Evolutionary conservation across 805 yeast species (phyloP), one percentile per base, ranked within the genome.

Genomic region (Ogataea methanolica): DNA sequence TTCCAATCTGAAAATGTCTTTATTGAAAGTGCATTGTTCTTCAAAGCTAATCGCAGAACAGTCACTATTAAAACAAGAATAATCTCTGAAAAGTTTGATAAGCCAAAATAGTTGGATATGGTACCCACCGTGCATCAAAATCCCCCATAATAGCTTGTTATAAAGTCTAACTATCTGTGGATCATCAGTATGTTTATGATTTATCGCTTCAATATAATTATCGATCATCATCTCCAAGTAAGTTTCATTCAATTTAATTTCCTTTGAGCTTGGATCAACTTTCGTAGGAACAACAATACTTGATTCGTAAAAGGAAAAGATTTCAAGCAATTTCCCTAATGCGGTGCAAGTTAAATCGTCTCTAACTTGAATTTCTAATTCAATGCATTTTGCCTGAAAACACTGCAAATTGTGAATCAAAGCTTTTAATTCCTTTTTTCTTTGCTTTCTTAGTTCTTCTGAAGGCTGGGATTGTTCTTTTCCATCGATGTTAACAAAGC

Each of bases 51-150:
- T 34, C 8, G 53, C 26, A 4, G 53, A 53, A 15, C 56, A 51
- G 37, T 55, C 56, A 33, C 60, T 52, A 35, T 50, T 34, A 19
- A 54, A 43, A 14, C 45, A 39, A 5, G 50, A 44, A 43, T 62
- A 68, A 44, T 65, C 60, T 36, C 64, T 62, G 36, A 75, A 52
- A 16, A 63, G 59, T 45, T 63, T 64, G 52, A 77, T 75, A 39
- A 75, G 68, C 72, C 74, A 70, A 17, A 78, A 51, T 2, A 69
- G 58, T 39, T 66, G 69, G 9, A 75, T 23, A 48, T 73, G 75
- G 26, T 70, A 56, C 1, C 74, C 76, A 15, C 82, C 82, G 47
- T 65, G 68, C 39, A 76, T 51, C 7, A 74, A 36, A 8, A 76
- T 49, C 0, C 75, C 75, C 66, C 74, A 70, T 1, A 75, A 44